phyloP scores from a whole-genome alignment of 768 basidiomycete species.

The Hortiboletus campestris region DNA sequence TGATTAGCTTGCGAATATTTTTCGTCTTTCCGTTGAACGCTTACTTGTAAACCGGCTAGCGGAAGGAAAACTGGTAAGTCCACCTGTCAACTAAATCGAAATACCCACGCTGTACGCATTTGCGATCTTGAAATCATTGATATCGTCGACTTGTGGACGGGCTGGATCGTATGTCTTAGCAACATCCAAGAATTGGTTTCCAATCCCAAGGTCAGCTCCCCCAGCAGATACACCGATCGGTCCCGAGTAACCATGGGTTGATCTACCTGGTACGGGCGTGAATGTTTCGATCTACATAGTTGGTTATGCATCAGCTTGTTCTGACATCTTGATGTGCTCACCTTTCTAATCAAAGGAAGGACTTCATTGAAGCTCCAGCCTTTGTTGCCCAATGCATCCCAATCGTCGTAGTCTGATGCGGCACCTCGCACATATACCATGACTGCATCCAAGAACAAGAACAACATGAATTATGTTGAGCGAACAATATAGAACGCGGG shows the following conservation, averaged over 20 bases:
- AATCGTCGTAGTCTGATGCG: constrained; percentile 64
- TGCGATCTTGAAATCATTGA: constrained; percentile 40
- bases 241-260: constrained; percentile 37
- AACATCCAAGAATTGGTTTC: constrained; percentile 46
- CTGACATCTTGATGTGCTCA: constrained; percentile 7
- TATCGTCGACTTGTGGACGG: constrained; percentile 44
- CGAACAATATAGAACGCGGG: background rate
- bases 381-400: constrained; percentile 48
- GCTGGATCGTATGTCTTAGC: constrained; percentile 47
- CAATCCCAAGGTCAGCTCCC: constrained; percentile 9
- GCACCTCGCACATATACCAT: constrained; percentile 56
- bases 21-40: background rate
- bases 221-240: constrained; percentile 27
- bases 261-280: constrained; percentile 28
- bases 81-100: background rate
- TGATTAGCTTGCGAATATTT: background rate
- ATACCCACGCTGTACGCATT: constrained; percentile 27
- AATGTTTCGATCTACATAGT: constrained; percentile 44
- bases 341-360: constrained; percentile 60
- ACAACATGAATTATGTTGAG: background rate
- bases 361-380: constrained; percentile 62
- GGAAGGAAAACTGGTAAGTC: background rate
- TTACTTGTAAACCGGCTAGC: constrained; percentile 21
- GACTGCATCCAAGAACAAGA: constrained; percentile 16
- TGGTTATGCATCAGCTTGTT: constrained; percentile 35